These are phyloP conservation scores for Pugionium cornutum DNA, from an alignment of 345 rosid species.

Conservation along the genomic window DNA sequence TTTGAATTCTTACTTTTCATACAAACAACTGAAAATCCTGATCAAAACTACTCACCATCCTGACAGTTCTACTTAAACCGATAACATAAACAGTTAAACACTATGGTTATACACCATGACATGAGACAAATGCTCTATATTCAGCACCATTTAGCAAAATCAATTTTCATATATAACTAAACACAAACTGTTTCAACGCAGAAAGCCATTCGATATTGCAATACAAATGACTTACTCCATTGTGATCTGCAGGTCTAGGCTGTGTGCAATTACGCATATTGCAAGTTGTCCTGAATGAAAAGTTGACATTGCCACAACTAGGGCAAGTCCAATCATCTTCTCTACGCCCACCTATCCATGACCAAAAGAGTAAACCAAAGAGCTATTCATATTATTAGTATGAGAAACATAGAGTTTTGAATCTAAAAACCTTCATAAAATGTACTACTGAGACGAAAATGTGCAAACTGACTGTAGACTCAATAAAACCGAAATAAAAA, in stretches of 20 bases:
- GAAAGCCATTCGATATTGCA: neutral
- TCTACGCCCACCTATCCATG: conserved; percentile 79
- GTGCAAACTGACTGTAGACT: neutral
- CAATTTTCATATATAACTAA: neutral
- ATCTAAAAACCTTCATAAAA: neutral
- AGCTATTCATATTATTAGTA: conserved; percentile 10
- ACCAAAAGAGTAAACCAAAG: conserved; percentile 17
- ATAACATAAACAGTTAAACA: neutral
- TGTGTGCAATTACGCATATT: conserved; percentile 99
- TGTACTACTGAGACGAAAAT: neutral
- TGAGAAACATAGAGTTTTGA: neutral
- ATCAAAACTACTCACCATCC: conserved; percentile 17
- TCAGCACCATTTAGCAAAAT: conserved; percentile 8
- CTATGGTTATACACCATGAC: neutral
- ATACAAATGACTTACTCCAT: conserved; percentile 45
- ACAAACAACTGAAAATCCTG: neutral
- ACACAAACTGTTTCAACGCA: conserved; percentile 15
- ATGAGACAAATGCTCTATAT: conserved; percentile 4
- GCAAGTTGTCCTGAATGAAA: conserved; percentile 95
- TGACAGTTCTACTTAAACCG: conserved; percentile 4
- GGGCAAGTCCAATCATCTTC: conserved; percentile 99
- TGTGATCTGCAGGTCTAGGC: conserved; percentile 93
- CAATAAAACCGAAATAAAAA: neutral
- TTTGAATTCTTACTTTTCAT: neutral
- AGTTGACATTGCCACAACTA: conserved; percentile 95